A percentile compares a stretch with the other conserved stretches of the same genome.
Conservation (phyloP, 306 rosid genomes). For the Gillenia trifoliata region DNA sequence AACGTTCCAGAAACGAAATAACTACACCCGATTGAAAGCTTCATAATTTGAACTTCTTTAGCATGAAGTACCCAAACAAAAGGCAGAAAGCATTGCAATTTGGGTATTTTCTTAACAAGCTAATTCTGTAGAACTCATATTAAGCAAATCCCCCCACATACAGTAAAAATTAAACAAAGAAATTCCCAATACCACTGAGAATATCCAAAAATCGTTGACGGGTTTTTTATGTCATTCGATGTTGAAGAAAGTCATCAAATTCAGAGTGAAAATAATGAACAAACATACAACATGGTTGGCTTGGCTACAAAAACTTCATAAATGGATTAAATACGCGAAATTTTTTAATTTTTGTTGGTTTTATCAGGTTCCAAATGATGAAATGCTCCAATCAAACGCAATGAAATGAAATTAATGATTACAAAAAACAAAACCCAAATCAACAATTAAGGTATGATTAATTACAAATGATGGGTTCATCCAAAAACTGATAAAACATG, state of each 20-base stretch:
- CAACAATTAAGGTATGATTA: background rate
- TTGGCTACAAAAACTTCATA: background rate
- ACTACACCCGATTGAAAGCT: background rate
- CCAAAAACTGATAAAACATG: background rate
- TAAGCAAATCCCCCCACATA: background rate
- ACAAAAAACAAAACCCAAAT: background rate
- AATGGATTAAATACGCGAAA: background rate
- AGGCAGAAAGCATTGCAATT: no score
- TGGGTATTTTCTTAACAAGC: no score
- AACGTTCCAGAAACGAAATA: slow-evolving; percentile 4
- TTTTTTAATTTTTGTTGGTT: background rate
- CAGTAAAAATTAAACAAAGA: background rate
- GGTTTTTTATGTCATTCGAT: background rate
- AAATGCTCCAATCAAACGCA: background rate
- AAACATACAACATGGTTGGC: background rate
- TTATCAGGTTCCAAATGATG: background rate
- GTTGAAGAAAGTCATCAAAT: background rate
- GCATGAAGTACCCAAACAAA: background rate
- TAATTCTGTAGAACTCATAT: background rate
- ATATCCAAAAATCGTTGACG: background rate
- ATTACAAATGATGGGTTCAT: slow-evolving; percentile 8
- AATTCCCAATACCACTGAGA: background rate
- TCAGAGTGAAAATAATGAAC: background rate
- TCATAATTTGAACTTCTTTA: background rate
- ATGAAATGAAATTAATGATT: background rate